These are phyloP conservation scores for Colletotrichum spinosum DNA, from an alignment of 2,329 filamentous ascomycete species.

Conservation along the genomic window DNA sequence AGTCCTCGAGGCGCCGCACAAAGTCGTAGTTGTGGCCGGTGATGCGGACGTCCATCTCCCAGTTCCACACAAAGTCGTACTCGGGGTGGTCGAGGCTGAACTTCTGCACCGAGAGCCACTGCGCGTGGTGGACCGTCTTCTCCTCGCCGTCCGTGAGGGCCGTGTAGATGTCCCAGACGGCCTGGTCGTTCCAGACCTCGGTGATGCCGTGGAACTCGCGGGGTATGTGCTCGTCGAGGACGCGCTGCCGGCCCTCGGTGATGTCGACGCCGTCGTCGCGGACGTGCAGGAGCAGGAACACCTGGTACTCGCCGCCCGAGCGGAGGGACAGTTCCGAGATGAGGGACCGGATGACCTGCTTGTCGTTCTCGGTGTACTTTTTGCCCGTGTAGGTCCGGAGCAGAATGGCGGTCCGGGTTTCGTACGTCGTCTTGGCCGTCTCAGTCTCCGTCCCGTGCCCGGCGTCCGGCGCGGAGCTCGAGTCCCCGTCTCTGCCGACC, in stretches of 20 bases:
- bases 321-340: conserved; percentile 81
- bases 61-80: conserved; percentile 88
- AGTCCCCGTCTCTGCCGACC: conserved; percentile 12
- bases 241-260: conserved; percentile 66
- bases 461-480: no score
- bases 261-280: conserved; percentile 71
- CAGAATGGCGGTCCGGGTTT: conserved; percentile 75
- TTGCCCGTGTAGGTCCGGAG: conserved; percentile 82
- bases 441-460: conserved; percentile 7
- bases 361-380: conserved; percentile 81
- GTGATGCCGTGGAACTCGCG: conserved; percentile 77
- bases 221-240: conserved; percentile 73
- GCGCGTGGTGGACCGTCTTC: conserved; percentile 67
- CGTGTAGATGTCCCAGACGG: conserved; percentile 83
- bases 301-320: conserved; percentile 83
- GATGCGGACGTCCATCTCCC: conserved; percentile 85
- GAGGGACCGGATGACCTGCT: conserved; percentile 81
- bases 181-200: conserved; percentile 78
- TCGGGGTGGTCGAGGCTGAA: conserved; percentile 82
- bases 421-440: conserved; percentile 9
- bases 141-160: conserved; percentile 73
- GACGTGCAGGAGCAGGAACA: conserved; percentile 84
- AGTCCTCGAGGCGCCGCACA: conserved; percentile 72
- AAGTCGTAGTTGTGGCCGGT: conserved; percentile 87
- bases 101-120: conserved; percentile 80